Base-by-base conservation (phyloP, 192 early-diverging fungal species). In the Haplosporangium gracile region DNA sequence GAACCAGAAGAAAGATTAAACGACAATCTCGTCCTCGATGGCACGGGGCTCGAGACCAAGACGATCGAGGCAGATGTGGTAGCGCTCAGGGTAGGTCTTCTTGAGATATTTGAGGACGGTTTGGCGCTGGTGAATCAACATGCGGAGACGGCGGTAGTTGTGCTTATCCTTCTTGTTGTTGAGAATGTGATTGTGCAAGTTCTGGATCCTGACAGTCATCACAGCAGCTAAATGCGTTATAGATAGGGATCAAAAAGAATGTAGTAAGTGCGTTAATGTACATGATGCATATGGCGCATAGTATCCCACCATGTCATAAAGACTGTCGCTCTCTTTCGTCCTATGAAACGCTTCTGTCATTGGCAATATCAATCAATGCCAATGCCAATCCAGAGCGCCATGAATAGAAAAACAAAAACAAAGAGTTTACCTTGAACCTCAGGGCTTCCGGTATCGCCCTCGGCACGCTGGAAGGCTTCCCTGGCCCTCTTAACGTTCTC, bases 91-190 rank as follows among this genome's bases (percentile, higher is more conserved):
- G 72, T 90, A 87, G 80, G 92, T 85, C 74, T 93, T 92, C 89
- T 96, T 94, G 47, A 99, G 91, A 88, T 99, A 99, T 89, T 95
- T 96, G 39, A 99, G 92, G 36, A 98, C 93, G 65, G 92, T 93
- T 63, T 94, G 93, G 36, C 97, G 92, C 90, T 97, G 96, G 78
- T 96, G 95, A 65, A 97, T 89, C 85, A 95, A 91, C 70, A 91
- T 91, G 75, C 96, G 94, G 79, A 98, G 93, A 65, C 92, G 88
- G 71, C 96, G 94, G 82, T 97, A 96, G 90, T 95, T 98, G 77
- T 95, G 95, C 81, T 93, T 95, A 89, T 99, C 98, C 90, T 99
- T 99, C 74, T 89, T 91, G 88, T 96, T 91, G 42, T 91, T 90
- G 63, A 92, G 86, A 79, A 98, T 78, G 86, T 99, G 98, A 24